Evolutionary conservation across 202 grass and related monocot species (phyloP), one percentile per base, ranked within the genome.

Genomic region (Zizania palustris): DNA sequence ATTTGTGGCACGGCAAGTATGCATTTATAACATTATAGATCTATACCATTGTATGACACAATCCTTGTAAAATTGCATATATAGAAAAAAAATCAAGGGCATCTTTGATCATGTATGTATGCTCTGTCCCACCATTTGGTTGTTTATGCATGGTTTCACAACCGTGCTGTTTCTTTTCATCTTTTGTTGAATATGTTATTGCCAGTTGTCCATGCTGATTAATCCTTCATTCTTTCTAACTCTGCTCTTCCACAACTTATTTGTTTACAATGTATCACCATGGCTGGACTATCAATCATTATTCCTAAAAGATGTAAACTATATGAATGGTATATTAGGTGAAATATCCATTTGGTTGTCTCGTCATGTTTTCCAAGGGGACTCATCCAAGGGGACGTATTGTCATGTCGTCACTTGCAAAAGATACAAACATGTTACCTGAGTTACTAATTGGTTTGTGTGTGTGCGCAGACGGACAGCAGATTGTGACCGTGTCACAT

Each of bases 401-500:
- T 62, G 37, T 14, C 62, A 21, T 65, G 36, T 60, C 9, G 5
- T 38, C 33, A 21, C 40, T 87, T 65, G 45, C 59, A 19, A 5
- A 10, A 62, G 22, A 19, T 37, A 72, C 18, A 41, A 67, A 11
- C 7, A 45, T 70, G 70, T 51, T 70, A 36, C 9, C 43, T 57
- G 68, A 55, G 36, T 9, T 63, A 63, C 33, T 67, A 42, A 83
- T 20, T 12, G 13, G 15, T 85, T 36, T 43, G 42, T 84, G 4
- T 79, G 12, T 34, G 38, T 68, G 56, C 78, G 85, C 95, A 98
- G 95, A 98, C 77, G 95, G 95, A 60, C 95, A 98, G 53, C 84
- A 90, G 57, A 98, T 98, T 60, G 95, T 88, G 60, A 98, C 87
- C 15, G 95, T 98, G 55, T 86, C 91, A 4, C 95, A 94, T 78